These are phyloP conservation scores for Monilinia fructicola DNA, from an alignment of 2,329 filamentous ascomycete species.

Conservation along the genomic window DNA sequence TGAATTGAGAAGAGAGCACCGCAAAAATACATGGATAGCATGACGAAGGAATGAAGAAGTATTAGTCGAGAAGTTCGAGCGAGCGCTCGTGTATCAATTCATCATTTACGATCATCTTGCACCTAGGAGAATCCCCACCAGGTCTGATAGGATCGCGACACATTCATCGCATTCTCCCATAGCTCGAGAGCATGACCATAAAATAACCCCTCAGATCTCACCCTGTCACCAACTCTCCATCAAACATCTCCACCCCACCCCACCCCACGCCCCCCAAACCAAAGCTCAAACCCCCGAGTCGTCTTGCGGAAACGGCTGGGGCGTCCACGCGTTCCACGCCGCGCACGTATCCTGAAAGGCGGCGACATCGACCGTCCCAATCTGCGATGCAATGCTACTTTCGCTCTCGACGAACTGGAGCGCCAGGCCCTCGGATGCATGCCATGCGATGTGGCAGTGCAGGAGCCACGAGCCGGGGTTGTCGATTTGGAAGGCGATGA, in stretches of 20 bases:
- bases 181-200: background rate
- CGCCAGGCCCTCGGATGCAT: constrained; percentile 54
- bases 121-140: background rate
- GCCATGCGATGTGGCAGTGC: constrained; percentile 50
- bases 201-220: background rate
- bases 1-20: background rate
- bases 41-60: background rate
- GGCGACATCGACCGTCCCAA: constrained; percentile 26
- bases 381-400: constrained; percentile 25
- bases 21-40: background rate
- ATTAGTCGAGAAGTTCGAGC: background rate
- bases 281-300: constrained; percentile 36
- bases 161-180: background rate
- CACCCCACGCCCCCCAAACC: too few species aligned
- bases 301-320: constrained; percentile 29
- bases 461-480: constrained; percentile 40
- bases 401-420: constrained; percentile 50
- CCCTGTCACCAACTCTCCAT: too few species aligned
- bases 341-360: constrained; percentile 31
- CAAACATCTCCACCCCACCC: too few species aligned
- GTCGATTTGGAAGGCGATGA: constrained; percentile 39
- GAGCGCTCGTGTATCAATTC: background rate
- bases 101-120: background rate
- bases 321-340: constrained; percentile 30
- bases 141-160: background rate